These are phyloP conservation scores for Populus pruinosa DNA, from an alignment of 345 rosid species.

Conservation along the genomic window DNA sequence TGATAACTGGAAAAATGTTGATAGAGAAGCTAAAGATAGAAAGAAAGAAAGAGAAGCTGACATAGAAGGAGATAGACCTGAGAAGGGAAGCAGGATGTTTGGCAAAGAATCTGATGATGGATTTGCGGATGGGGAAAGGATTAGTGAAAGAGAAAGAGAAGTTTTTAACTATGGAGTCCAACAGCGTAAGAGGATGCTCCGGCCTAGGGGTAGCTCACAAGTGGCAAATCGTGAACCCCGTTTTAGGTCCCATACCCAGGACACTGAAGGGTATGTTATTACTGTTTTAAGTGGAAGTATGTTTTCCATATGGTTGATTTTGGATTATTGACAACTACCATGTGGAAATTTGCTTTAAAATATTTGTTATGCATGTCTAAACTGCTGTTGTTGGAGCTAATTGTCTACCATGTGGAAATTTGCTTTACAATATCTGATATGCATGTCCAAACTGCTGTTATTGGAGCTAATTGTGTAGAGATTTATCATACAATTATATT, in stretches of 20 bases:
- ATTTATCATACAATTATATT: not conserved
- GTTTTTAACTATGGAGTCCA: constrained; percentile 77
- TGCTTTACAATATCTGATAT: not conserved
- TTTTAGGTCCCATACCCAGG: constrained; percentile 64
- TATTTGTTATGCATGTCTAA: not conserved
- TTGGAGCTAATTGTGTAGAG: not conserved
- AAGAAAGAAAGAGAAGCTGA: constrained; percentile 80
- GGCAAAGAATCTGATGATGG: constrained; percentile 93
- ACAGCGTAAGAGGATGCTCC: constrained; percentile 92
- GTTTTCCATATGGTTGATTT: constrained; percentile 6
- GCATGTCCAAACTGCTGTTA: not conserved
- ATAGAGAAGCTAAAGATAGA: constrained; percentile 72
- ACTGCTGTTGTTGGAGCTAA: not conserved
- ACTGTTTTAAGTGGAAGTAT: constrained; percentile 18
- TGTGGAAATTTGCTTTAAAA: not conserved
- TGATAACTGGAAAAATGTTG: constrained; percentile 63
- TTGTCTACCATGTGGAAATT: not conserved
- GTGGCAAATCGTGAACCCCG: constrained; percentile 61
- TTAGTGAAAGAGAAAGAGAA: constrained; percentile 81
- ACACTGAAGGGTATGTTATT: constrained; percentile 76
- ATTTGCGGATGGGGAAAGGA: constrained; percentile 79
- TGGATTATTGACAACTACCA: constrained; percentile 1
- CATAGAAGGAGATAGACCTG: constrained; percentile 75
- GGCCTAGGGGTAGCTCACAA: constrained; percentile 93
- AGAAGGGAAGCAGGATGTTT: constrained; percentile 61